These are phyloP conservation scores for Leptographium galeiforme DNA, from an alignment of 2,329 filamentous ascomycete genomes.

Conservation along the genomic window DNA sequence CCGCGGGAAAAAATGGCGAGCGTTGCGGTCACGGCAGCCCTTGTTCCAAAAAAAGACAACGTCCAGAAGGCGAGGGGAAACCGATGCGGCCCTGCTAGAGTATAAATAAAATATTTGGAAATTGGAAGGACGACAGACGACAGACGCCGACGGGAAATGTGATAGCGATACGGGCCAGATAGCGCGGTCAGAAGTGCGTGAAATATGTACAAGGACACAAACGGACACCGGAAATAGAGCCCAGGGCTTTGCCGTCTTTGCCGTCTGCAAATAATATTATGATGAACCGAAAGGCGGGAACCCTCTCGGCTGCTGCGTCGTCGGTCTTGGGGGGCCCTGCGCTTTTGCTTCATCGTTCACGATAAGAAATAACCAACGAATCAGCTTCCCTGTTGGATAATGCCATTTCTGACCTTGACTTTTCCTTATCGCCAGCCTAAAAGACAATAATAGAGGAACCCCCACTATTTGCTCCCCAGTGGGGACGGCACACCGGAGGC, in stretches of 20 bases:
- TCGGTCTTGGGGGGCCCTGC: not conserved
- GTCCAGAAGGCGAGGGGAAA: not conserved
- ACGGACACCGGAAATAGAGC: not conserved
- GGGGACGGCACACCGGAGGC: too few species aligned
- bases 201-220: not conserved
- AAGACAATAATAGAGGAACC: not conserved
- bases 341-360: not conserved
- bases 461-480: not conserved
- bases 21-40: not conserved
- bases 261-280: too few species aligned
- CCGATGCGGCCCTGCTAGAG: not conserved
- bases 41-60: not conserved
- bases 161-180: slow-evolving; percentile 1
- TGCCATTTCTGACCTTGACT: not conserved
- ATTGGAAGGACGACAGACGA: not conserved
- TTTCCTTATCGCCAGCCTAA: not conserved
- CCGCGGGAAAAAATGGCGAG: too few species aligned
- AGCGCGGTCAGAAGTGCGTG: not conserved
- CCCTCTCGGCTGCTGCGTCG: not conserved
- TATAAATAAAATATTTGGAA: not conserved
- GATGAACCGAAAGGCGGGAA: not conserved
- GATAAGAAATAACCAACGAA: slow-evolving; percentile 8
- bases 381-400: slow-evolving; percentile 6
- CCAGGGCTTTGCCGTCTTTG: not conserved
- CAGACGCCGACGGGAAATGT: not conserved